A percentile compares a stretch with the other conserved stretches of the same genome.
These are phyloP conservation scores for Malassezia equina DNA, from an alignment of 1,284 basidiomycete genomes.

Conservation along the genomic window DNA sequence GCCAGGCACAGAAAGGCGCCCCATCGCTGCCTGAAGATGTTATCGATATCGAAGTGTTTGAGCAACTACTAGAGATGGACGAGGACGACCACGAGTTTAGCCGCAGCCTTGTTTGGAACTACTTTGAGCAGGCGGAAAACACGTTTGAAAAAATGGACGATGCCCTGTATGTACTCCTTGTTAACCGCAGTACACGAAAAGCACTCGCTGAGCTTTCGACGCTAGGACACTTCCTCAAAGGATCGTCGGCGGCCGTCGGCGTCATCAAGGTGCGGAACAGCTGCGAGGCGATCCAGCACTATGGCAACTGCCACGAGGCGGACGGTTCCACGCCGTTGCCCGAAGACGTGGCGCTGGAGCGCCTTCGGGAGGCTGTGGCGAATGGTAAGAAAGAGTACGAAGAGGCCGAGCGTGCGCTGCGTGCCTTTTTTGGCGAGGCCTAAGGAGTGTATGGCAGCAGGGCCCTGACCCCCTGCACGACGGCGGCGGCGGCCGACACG, in stretches of 20 bases:
- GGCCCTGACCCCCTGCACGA: not conserved
- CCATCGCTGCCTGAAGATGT: slow-evolving; percentile 22
- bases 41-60: slow-evolving; percentile 70
- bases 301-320: slow-evolving; percentile 55
- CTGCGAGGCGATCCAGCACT: slow-evolving; percentile 79
- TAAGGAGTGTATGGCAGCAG: not conserved
- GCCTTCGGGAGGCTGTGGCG: slow-evolving; percentile 23
- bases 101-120: slow-evolving; percentile 64
- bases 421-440: slow-evolving; percentile 46
- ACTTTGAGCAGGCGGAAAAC: slow-evolving; percentile 56
- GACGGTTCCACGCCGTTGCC: slow-evolving; percentile 31
- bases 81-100: slow-evolving; percentile 69
- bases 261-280: slow-evolving; percentile 66
- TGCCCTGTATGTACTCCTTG: slow-evolving; percentile 58
- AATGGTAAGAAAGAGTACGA: slow-evolving; percentile 36
- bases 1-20: not conserved
- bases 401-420: slow-evolving; percentile 43
- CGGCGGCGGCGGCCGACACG: not conserved
- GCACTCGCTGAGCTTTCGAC: slow-evolving; percentile 59
- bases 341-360: slow-evolving; percentile 25
- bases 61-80: slow-evolving; percentile 79
- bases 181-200: slow-evolving; percentile 37
- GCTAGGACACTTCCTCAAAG: slow-evolving; percentile 85
- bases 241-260: slow-evolving; percentile 81
- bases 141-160: slow-evolving; percentile 71